Conservation (phyloP, 345 rosid species). For the Eucalyptus decipiens region DNA sequence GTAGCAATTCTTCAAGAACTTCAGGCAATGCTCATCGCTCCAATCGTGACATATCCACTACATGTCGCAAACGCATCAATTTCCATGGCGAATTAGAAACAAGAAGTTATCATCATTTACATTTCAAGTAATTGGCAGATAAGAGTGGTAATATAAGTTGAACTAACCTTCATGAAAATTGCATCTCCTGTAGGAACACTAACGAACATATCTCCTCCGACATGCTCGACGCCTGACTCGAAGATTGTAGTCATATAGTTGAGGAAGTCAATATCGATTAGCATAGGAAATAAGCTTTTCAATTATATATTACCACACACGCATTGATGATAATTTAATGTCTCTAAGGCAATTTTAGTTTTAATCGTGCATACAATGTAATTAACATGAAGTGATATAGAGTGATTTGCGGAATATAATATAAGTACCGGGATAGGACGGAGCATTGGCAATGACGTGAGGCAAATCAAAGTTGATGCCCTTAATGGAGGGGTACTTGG, state of each 20-base stretch:
- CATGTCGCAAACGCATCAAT: background rate
- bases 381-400: background rate
- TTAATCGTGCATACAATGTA: background rate
- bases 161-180: constrained; percentile 4
- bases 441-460: background rate
- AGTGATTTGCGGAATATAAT: background rate
- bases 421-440: background rate
- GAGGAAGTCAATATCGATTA: background rate
- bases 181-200: constrained; percentile 2
- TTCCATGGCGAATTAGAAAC: background rate
- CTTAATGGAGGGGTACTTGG: constrained; percentile 1
- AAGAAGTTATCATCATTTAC: background rate
- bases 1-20: constrained; percentile 1
- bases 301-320: background rate
- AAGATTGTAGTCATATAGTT: background rate
- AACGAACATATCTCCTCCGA: constrained; percentile 1
- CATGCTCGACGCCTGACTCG: background rate
- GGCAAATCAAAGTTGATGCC: constrained; percentile 8
- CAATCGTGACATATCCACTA: constrained; percentile 1
- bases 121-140: background rate
- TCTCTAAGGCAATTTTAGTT: background rate
- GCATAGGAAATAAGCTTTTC: background rate
- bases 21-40: background rate
- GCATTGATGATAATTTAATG: background rate
- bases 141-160: background rate